Conservation (phyloP, 371 early-diverging fungal genomes). For the Mortierella sp. region DNA sequence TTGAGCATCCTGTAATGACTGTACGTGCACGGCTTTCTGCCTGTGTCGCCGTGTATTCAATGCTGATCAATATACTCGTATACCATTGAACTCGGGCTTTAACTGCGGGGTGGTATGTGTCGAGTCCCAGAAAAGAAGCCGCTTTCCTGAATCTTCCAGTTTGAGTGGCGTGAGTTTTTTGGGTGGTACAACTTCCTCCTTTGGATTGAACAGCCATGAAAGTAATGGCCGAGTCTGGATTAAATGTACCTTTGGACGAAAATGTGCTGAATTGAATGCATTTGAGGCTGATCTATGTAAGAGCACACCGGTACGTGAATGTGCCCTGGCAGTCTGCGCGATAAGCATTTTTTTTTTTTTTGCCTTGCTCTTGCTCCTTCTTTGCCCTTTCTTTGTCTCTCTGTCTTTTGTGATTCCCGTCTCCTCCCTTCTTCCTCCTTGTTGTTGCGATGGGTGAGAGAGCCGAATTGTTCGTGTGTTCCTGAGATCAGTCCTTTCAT, state of each 20-base stretch:
- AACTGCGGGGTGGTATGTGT: constrained; percentile 40
- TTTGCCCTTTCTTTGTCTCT: neutral
- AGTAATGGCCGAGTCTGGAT: constrained; percentile 42
- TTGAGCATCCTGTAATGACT: neutral
- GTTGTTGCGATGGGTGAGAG: neutral
- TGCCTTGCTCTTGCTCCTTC: neutral
- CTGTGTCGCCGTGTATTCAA: too few relatives aligned
- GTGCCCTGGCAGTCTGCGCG: constrained; percentile 18
- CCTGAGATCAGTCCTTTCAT: neutral
- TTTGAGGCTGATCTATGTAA: constrained; percentile 3
- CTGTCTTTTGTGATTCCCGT: neutral
- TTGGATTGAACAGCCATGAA: constrained; percentile 52
- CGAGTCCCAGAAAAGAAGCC: constrained; percentile 55
- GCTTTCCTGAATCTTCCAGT: constrained; percentile 29
- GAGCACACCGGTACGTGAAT: constrained; percentile 7
- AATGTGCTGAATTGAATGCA: neutral
- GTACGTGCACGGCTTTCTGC: neutral
- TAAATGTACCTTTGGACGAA: neutral
- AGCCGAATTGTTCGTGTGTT: neutral
- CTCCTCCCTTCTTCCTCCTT: neutral
- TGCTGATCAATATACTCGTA: too few relatives aligned
- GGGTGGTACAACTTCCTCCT: constrained; percentile 39
- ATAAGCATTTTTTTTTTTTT: constrained; percentile 10
- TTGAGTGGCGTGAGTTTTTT: constrained; percentile 41
- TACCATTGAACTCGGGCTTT: constrained; percentile 56